phyloP scores from a whole-genome alignment of 805 yeast genomes.

The Candida morakotiae region DNA sequence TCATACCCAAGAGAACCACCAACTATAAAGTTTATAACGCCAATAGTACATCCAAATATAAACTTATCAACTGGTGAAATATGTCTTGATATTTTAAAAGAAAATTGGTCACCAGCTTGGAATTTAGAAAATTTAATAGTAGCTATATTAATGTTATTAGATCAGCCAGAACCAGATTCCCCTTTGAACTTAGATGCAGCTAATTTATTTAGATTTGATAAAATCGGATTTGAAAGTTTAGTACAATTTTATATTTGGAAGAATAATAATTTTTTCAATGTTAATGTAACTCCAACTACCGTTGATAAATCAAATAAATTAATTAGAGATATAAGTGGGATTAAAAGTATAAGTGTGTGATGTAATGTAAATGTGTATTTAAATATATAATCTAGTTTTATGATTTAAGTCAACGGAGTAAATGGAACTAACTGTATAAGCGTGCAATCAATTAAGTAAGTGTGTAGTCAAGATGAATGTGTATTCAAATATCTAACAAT shows the following conservation, averaged over 20 bases:
- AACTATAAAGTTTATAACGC: slow-evolving; percentile 41
- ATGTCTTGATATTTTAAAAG: slow-evolving; percentile 62
- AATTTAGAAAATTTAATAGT: slow-evolving; percentile 49
- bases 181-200: slow-evolving; percentile 72
- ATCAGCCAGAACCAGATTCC: slow-evolving; percentile 66
- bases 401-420: too few species aligned
- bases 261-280: slow-evolving; percentile 20
- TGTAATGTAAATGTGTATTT: too few species aligned
- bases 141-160: slow-evolving; percentile 55
- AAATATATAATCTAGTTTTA: too few species aligned
- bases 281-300: slow-evolving; percentile 1
- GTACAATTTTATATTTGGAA: slow-evolving; percentile 41
- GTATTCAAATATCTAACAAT: too few species aligned
- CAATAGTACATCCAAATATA: slow-evolving; percentile 40
- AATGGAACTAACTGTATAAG: too few species aligned
- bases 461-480: neutral
- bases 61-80: slow-evolving; percentile 55
- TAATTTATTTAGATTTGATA: slow-evolving; percentile 47
- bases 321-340: slow-evolving; percentile 9
- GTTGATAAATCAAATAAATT: slow-evolving; percentile 5
- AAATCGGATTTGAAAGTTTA: slow-evolving; percentile 33
- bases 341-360: slow-evolving; percentile 5
- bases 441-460: too few species aligned
- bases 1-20: slow-evolving; percentile 64
- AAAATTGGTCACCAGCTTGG: slow-evolving; percentile 76